phyloP scores from a whole-genome alignment of 176 grass and related monocot species.

The Eragrostis nindensis region DNA sequence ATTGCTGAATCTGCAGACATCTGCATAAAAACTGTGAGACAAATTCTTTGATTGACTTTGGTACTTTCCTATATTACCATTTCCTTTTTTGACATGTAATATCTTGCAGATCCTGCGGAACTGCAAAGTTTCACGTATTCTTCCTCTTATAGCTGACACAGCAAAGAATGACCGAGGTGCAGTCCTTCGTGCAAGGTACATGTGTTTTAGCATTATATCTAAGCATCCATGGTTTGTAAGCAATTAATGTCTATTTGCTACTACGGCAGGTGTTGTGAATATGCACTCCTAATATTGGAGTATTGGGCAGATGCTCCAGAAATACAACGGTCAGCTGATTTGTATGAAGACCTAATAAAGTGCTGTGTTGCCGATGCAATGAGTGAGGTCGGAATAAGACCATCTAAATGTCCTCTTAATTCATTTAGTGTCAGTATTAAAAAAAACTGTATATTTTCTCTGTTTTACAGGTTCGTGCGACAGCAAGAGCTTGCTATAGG shows the following conservation, averaged over 20 bases:
- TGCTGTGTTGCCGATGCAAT: constrained; percentile 88
- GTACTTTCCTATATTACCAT: constrained; percentile 11
- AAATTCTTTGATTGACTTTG: constrained; percentile 31
- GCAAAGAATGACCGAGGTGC: constrained; percentile 73
- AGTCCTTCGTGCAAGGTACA: constrained; percentile 84
- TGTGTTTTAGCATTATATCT: constrained; percentile 31
- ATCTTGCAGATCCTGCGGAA: constrained; percentile 74
- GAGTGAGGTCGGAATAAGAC: constrained; percentile 69
- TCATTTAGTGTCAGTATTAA: constrained; percentile 21
- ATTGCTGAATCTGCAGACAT: constrained; percentile 92
- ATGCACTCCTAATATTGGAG: constrained; percentile 86
- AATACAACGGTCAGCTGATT: constrained; percentile 84
- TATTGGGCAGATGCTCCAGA: constrained; percentile 94
- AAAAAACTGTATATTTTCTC: neutral
- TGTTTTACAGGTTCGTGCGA: constrained; percentile 65
- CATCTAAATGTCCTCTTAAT: constrained; percentile 29
- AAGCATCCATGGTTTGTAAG: constrained; percentile 13
- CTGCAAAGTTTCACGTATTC: constrained; percentile 77
- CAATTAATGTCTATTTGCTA: constrained; percentile 39
- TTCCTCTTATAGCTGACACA: constrained; percentile 63
- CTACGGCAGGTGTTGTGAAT: constrained; percentile 80
- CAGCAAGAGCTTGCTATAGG: constrained; percentile 76
- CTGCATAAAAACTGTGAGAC: constrained; percentile 92
- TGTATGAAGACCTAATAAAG: constrained; percentile 89
- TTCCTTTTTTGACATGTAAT: constrained; percentile 46